Conservation (phyloP, 768 basidiomycete genomes). For the Omphalotus guepiniiformis region DNA sequence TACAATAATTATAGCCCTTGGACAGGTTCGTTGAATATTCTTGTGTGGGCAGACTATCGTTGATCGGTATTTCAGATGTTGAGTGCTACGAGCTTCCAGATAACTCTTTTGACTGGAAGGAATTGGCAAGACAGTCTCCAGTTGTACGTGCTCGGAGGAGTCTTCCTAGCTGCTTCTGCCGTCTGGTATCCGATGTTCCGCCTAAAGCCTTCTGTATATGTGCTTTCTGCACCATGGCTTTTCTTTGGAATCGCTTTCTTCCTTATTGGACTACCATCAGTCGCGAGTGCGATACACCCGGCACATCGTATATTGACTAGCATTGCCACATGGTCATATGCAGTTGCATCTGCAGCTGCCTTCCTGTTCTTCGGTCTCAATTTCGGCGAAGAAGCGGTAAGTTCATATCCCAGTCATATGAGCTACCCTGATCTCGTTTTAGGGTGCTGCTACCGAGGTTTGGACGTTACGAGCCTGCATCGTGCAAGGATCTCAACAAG, state of each 20-base stretch:
- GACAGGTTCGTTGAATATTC: constrained; percentile 48
- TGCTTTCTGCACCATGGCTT: constrained; percentile 83
- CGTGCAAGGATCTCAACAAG: constrained; percentile 92
- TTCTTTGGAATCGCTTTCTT: constrained; percentile 92
- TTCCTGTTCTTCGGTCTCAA: constrained; percentile 95
- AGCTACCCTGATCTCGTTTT: constrained; percentile 26
- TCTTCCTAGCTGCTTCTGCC: constrained; percentile 81
- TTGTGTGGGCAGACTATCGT: constrained; percentile 12
- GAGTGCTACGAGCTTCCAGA: constrained; percentile 91
- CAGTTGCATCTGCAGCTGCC: constrained; percentile 86
- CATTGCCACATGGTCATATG: constrained; percentile 87
- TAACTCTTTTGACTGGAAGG: constrained; percentile 83
- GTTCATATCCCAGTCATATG: constrained; percentile 15
- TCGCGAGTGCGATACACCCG: constrained; percentile 51
- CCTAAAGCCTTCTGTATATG: constrained; percentile 82
- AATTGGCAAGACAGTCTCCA: constrained; percentile 79
- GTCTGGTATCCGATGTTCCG: constrained; percentile 92
- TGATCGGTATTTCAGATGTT: constrained; percentile 51
- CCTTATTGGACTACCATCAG: constrained; percentile 83
- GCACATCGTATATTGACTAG: constrained; percentile 68
- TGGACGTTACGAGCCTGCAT: constrained; percentile 90
- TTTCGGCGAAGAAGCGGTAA: constrained; percentile 93
- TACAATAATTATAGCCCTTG: constrained; percentile 81
- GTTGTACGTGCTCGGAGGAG: constrained; percentile 85
- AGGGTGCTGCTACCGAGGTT: constrained; percentile 92